Evolutionary conservation across 2,329 filamentous ascomycete genomes (phyloP), one percentile per base, ranked within the genome.

Genomic region (Pezicula neosporulosa): DNA sequence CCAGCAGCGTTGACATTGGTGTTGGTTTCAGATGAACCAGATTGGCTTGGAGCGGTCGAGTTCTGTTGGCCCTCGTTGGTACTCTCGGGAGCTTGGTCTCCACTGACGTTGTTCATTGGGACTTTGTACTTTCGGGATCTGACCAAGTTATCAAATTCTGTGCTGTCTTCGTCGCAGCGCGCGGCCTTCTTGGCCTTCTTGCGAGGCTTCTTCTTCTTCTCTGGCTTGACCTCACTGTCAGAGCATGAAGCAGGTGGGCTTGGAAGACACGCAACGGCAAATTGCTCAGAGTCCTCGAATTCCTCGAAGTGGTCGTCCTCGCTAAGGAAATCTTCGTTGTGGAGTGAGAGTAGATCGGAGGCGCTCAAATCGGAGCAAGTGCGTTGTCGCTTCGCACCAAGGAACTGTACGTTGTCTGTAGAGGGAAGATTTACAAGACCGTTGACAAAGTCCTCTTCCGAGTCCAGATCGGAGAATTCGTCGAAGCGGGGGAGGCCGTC

Each of bases 391-490:
- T 90, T 90, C 65, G 73, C 80, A 50, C 78, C 77, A 53, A 80
- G 66, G 68, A 80, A 86, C 60, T 80, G 74, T 12, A 81, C 73
- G 69, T 86, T 84, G 45, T 78, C 73, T 37, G 75, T 72, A 18
- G 77, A 68, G 56, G 81, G 76, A 59, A 91, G 86, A 64, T 89
- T 83, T 57, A 90, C 85, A 8, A 95, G 80, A 50, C 81, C 80
- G 67, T 83, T 86, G 62, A 83, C 80, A 63, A 95, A 90, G 67
- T 94, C 90, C 78, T 95, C 90, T 63, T 96, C 92, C 1, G 89
- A 91, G 68, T 96, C 92, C 51, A 96, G 80, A 63, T 96, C 91
- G 21, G 92, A 94, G 60, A 95, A 83, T 59, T 90, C 88, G 69
- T 95, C 89, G 61, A 96, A 95, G 8, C 79, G 76, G 24, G 88